Base-by-base conservation (phyloP, 1,284 basidiomycete species). In the Apiotrichum gracile region DNA sequence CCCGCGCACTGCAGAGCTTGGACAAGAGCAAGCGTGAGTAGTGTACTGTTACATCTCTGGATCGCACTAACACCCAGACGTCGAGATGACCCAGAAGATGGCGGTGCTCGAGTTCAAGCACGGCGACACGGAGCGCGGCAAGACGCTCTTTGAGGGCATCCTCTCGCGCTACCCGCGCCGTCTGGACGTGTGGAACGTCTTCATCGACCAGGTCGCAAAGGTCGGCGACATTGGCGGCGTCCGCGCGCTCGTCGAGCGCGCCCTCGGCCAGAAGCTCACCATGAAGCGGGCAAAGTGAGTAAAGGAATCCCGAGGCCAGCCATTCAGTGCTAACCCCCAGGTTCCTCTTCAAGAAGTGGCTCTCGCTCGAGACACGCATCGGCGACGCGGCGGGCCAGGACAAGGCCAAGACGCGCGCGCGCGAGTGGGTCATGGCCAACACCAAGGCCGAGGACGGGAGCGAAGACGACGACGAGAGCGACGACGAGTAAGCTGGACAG, bases 321-420 rank as follows among this genome's bases (percentile, higher is more conserved):
- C 5, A 46, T 13, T 7, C 9, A 2, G 34, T 6, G 27, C 19
- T 25, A 17, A 35, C 37, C 51, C 13, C 8, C 56, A 88, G 87
- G 75, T 83, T 85, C 37, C 85, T 94, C 72, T 96, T 97, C 82
- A 98, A 99, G 76, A 97, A 97, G 75, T 97, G 94, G 91, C 79
- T 98, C 37, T 85, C 85, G 54, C 77, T 97, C 42, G 96, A 99
- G 75, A 83, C 84, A 64, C 81, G 84, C 60, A 77, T 92, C 51
- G 96, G 96, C 2, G 89, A 96, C 65, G 87, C 87, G 54, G 83
- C 85, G 44, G 92, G 93, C 24, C 85, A 85, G 46, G 81, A 83
- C 27, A 71, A 74, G 35, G 96, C 97, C 35, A 92, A 97, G 77
- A 79, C 83, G 59, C 87, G 86, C 69, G 96, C 94, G 7, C 78